These are phyloP conservation scores for Pleurotus tuber-regium DNA, from an alignment of 768 basidiomycete species.

Conservation along the genomic window DNA sequence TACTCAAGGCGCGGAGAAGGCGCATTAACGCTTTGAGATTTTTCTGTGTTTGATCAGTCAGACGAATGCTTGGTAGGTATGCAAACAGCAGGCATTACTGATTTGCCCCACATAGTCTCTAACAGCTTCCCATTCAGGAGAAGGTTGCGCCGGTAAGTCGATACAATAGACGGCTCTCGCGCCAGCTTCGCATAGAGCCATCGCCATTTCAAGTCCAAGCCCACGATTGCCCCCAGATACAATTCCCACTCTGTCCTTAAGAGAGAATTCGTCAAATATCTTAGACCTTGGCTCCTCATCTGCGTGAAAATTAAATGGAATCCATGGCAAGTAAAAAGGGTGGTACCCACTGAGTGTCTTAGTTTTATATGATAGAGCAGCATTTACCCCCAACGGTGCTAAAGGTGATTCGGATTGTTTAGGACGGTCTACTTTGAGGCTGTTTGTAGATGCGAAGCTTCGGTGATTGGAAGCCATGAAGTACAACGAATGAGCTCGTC, in stretches of 20 bases:
- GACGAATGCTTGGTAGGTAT: too few species aligned
- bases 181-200: slow-evolving; percentile 53
- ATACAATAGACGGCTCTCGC: slow-evolving; percentile 63
- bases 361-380: slow-evolving; percentile 30
- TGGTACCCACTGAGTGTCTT: background rate
- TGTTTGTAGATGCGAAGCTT: slow-evolving; percentile 4
- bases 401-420: slow-evolving; percentile 49
- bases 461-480: background rate
- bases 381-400: slow-evolving; percentile 61
- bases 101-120: slow-evolving; percentile 44
- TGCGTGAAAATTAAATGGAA: too few species aligned
- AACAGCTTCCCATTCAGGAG: slow-evolving; percentile 46
- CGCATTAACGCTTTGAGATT: too few species aligned
- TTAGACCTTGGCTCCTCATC: slow-evolving; percentile 29
- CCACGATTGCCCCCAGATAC: slow-evolving; percentile 43
- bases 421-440: slow-evolving; percentile 13
- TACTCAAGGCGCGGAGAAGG: slow-evolving; percentile 45
- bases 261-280: slow-evolving; percentile 34
- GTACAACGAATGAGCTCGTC: background rate
- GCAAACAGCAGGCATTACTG: too few species aligned
- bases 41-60: too few species aligned
- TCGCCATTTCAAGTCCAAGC: slow-evolving; percentile 54
- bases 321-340: too few species aligned
- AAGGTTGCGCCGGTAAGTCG: slow-evolving; percentile 50
- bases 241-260: slow-evolving; percentile 33